Evolutionary conservation across 2,329 filamentous ascomycete species (phyloP).

Genomic region (Cladosporium colombiae): DNA sequence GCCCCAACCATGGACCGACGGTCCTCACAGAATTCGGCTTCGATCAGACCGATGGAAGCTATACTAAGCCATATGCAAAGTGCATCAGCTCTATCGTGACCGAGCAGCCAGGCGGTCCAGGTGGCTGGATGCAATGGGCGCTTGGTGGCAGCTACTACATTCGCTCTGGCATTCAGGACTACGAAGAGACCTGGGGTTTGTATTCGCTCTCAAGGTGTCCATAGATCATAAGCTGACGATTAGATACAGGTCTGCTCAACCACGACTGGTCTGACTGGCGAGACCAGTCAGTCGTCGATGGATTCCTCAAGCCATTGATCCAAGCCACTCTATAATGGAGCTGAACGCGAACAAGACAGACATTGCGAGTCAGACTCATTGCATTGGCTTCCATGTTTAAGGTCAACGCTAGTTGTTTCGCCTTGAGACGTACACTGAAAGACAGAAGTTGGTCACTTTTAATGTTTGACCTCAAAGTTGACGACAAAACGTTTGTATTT

Average conservation of each 20-base stretch:
- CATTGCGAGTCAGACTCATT: background rate
- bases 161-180: slow-evolving; percentile 54
- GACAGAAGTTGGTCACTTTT: too few species aligned
- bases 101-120: slow-evolving; percentile 47
- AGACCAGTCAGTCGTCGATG: slow-evolving; percentile 23
- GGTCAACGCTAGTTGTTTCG: too few species aligned
- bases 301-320: slow-evolving; percentile 25
- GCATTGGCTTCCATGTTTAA: background rate
- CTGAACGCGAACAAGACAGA: background rate
- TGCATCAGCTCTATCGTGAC: slow-evolving; percentile 56
- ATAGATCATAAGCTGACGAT: background rate
- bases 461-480: too few species aligned
- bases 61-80: slow-evolving; percentile 52
- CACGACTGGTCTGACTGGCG: slow-evolving; percentile 53
- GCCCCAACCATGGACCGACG: slow-evolving; percentile 50
- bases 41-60: slow-evolving; percentile 50
- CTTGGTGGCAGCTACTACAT: slow-evolving; percentile 56
- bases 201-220: background rate
- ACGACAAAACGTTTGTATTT: too few species aligned
- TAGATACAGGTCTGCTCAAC: slow-evolving; percentile 48
- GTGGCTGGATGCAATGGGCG: slow-evolving; percentile 60
- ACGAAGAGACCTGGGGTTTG: slow-evolving; percentile 56
- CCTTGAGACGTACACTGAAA: too few species aligned
- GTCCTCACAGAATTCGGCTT: slow-evolving; percentile 60
- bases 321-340: slow-evolving; percentile 21